These are phyloP conservation scores for Immersiporthe knoxdaviesiana DNA, from an alignment of 2,329 filamentous ascomycete genomes.

Conservation along the genomic window DNA sequence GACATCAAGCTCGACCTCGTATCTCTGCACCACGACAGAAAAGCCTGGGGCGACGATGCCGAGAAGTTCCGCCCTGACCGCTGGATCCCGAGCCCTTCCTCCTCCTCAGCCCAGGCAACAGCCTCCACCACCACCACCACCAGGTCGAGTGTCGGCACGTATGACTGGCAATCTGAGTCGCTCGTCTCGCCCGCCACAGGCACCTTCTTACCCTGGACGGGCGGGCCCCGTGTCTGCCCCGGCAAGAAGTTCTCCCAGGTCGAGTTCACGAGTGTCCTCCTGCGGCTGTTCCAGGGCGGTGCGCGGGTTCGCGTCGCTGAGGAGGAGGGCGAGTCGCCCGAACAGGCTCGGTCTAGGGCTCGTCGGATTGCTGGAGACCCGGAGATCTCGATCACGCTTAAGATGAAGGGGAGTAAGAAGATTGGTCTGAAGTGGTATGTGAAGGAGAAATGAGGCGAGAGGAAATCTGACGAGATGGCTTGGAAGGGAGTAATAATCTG, in stretches of 20 bases:
- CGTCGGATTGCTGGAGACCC: background rate
- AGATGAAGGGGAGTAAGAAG: constrained; percentile 16
- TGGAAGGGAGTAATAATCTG: background rate
- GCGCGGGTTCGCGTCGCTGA: constrained; percentile 1
- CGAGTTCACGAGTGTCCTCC: constrained; percentile 16
- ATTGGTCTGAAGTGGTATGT: constrained; percentile 16
- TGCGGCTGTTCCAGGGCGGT: constrained; percentile 7
- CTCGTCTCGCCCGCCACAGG: constrained; percentile 6
- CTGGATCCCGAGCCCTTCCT: constrained; percentile 11
- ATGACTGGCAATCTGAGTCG: constrained; percentile 19
- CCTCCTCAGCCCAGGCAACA: background rate
- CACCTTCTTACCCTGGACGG: constrained; percentile 15
- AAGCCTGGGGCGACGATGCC: constrained; percentile 17
- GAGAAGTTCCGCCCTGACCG: constrained; percentile 16
- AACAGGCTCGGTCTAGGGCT: constrained; percentile 11
- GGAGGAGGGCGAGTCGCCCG: constrained; percentile 9
- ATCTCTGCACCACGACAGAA: constrained; percentile 13
- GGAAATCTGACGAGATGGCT: background rate
- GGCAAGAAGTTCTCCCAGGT: constrained; percentile 24
- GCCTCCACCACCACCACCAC: background rate
- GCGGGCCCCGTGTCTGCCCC: constrained; percentile 7
- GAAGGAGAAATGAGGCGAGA: background rate
- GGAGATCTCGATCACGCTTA: background rate
- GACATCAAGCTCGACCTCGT: constrained; percentile 14
- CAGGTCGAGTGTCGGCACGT: background rate